Evolutionary conservation across 768 basidiomycete species (phyloP), one percentile per base, ranked within the genome.

Genomic region (Rhizopogon vinicolor): DNA sequence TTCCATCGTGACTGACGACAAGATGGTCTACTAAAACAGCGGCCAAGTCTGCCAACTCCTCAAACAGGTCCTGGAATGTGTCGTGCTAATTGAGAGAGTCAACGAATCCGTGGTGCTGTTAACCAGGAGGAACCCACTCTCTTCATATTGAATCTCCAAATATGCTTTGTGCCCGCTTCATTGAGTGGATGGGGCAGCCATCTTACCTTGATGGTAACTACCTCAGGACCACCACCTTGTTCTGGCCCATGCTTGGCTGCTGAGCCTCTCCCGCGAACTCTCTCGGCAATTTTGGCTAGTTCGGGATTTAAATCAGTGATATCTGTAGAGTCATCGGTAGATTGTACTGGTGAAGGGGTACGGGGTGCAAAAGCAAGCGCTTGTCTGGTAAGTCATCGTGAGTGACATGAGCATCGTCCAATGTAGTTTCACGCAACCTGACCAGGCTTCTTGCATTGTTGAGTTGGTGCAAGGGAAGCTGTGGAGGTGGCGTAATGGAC

Each of bases 401-500:
- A 63, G 53, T 42, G 31, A 58, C 25, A n/a, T 19, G 5, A 33
- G 39, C 5, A 44, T 28, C 18, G 29, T 14, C 39, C 39, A 31
- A 18, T 43, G 12, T 42, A 61, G 13, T 39, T 44, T 28, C 6
- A 25, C 58, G 74, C 52, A 62, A 90, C 90, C 83, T 77, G 48
- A 90, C 80, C 16, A 88, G 68, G 37, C 79, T 73, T 41, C 78
- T 79, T 13, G 87, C 84, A 53, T 76, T 75, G 60, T 81, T 76
- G 1, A 85, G 72, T 53, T 83, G 78, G 31, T 81, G 72, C 9
- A 69, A 63, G 2, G 86, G 72, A 13, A 91, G 67, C 37, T 74
- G 75, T 0, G 89, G 90, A 5, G 89, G 89, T 2, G 90, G 89
- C 0, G 89, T 92, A 40, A 91, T 79, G 3, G 89, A 92, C 22